phyloP scores from a whole-genome alignment of 805 yeast species.

The Lipomyces chichibuensis region DNA sequence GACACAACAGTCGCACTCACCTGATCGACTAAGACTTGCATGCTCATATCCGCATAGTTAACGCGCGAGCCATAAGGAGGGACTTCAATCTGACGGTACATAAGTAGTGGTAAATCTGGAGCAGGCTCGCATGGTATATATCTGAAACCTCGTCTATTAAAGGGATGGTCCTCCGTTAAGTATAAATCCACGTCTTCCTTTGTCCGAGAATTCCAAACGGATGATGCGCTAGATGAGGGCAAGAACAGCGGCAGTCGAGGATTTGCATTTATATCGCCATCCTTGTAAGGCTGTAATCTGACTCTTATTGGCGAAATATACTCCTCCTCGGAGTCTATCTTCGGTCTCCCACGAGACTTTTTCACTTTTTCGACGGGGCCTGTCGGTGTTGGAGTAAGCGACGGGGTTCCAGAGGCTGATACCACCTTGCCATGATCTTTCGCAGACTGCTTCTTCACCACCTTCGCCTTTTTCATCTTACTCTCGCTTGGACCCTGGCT shows the following conservation, averaged over 20 bases:
- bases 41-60: slow-evolving; percentile 70
- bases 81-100: slow-evolving; percentile 73
- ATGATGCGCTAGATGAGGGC: not conserved
- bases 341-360: slow-evolving; percentile 4
- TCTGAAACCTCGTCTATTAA: slow-evolving; percentile 77
- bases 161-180: slow-evolving; percentile 74
- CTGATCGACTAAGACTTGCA: slow-evolving; percentile 53
- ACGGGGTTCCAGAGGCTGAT: not conserved
- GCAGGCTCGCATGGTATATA: slow-evolving; percentile 74
- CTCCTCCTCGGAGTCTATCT: slow-evolving; percentile 1
- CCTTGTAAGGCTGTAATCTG: slow-evolving; percentile 34
- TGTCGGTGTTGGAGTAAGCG: not conserved
- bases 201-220: not conserved
- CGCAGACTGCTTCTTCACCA: slow-evolving; percentile 6
- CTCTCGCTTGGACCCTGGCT: not conserved
- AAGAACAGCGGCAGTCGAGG: slow-evolving; percentile 32
- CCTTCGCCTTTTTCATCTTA: slow-evolving; percentile 13
- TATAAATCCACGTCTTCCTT: slow-evolving; percentile 43
- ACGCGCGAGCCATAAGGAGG: slow-evolving; percentile 65
- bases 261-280: slow-evolving; percentile 20
- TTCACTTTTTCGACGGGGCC: slow-evolving; percentile 13
- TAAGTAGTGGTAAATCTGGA: slow-evolving; percentile 56
- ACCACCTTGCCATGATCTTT: slow-evolving; percentile 11
- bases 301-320: slow-evolving; percentile 27
- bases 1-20: slow-evolving; percentile 51